Percentiles rank a stretch among this genome's conserved stretches.
Conservation (phyloP, 2,329 filamentous ascomycete genomes). For the Penicillium sp. region DNA sequence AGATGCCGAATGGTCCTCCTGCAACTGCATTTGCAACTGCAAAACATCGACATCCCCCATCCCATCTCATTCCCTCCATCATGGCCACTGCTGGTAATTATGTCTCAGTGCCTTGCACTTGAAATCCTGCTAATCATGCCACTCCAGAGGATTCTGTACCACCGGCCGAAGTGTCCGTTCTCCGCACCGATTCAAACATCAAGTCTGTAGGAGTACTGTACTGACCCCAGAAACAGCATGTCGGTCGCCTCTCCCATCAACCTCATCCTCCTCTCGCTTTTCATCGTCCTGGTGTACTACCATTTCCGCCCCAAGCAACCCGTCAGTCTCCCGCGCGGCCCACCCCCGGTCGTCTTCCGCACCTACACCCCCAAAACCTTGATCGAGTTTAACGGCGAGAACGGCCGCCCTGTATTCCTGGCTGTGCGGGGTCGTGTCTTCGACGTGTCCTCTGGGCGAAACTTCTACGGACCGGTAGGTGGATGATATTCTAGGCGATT, state of each 20-base stretch:
- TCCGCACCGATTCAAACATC: constrained; percentile 10
- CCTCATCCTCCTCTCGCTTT: constrained; percentile 62
- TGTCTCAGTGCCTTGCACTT: not conserved
- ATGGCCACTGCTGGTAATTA: constrained; percentile 26
- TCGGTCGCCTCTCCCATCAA: constrained; percentile 65
- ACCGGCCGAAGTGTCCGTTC: constrained; percentile 43
- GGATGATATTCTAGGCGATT: not conserved
- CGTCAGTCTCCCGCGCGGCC: constrained; percentile 57
- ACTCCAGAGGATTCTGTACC: constrained; percentile 25
- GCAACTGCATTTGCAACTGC: not conserved
- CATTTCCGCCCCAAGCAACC: constrained; percentile 61
- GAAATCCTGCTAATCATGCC: constrained; percentile 15
- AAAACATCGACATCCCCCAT: constrained; percentile 2
- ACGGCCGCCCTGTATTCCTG: constrained; percentile 78
- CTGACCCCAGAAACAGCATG: constrained; percentile 37
- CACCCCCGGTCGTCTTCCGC: constrained; percentile 77
- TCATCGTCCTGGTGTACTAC: constrained; percentile 61
- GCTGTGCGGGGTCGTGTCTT: constrained; percentile 91
- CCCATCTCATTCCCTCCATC: constrained; percentile 2
- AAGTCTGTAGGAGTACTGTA: constrained; percentile 30
- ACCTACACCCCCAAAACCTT: constrained; percentile 83
- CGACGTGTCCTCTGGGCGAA: constrained; percentile 82
- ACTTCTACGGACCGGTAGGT: constrained; percentile 84
- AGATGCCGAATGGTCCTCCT: constrained; percentile 3
- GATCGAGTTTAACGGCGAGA: constrained; percentile 80